phyloP scores from a whole-genome alignment of 768 basidiomycete species.

The Pholiota conissans region DNA sequence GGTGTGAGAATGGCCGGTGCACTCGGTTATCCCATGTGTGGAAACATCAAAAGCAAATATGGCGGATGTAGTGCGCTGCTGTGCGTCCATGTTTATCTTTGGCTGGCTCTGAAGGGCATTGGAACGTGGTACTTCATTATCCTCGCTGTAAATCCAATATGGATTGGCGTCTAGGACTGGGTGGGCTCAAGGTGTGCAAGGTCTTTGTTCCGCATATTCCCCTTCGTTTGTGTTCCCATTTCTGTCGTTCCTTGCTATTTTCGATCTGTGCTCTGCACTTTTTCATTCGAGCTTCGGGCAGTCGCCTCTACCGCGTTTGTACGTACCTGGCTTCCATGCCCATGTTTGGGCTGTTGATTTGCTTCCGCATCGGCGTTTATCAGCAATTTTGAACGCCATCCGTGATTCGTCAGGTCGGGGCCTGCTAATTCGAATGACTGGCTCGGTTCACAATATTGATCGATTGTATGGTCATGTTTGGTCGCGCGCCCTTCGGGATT shows the following conservation, averaged over 20 bases:
- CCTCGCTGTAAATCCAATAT: neutral
- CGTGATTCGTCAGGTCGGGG: neutral
- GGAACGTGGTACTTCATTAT: neutral
- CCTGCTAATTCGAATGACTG: neutral
- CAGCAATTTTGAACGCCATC: neutral
- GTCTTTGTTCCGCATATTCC: conserved; percentile 14
- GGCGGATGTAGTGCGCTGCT: conserved; percentile 1
- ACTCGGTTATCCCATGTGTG: conserved; percentile 2
- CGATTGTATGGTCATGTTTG: conserved; percentile 12
- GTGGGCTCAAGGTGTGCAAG: neutral
- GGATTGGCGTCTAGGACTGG: neutral
- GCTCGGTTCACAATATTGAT: conserved; percentile 11
- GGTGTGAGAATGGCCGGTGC: conserved; percentile 14
- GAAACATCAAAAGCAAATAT: conserved; percentile 8
- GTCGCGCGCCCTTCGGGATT: neutral
- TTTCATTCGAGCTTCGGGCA: neutral
- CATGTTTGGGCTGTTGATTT: neutral
- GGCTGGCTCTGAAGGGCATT: neutral
- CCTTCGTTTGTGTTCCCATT: conserved; percentile 11
- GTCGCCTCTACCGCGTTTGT: neutral
- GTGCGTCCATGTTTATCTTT: conserved; percentile 5
- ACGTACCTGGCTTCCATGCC: neutral
- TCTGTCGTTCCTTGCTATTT: neutral
- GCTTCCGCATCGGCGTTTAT: conserved; percentile 7
- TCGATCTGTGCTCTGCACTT: neutral